Percentiles rank a stretch among this genome's conserved stretches.
These are phyloP conservation scores for Fusarium chlamydosporum DNA, from an alignment of 2,329 filamentous ascomycete species.

Conservation along the genomic window DNA sequence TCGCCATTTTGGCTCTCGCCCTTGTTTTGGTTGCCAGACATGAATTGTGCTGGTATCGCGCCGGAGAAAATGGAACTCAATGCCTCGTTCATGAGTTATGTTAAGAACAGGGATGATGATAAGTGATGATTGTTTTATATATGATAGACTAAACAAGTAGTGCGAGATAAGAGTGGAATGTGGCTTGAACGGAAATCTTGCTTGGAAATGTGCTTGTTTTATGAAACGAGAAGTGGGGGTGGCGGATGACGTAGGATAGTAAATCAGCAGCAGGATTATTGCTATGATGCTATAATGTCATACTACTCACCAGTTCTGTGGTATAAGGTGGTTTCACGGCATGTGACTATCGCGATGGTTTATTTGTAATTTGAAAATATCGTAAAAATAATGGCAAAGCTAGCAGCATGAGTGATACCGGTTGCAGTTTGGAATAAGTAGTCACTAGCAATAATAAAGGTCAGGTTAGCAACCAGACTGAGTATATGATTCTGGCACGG, in stretches of 20 bases:
- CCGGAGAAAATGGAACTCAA: constrained; percentile 27
- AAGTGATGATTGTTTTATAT: neutral
- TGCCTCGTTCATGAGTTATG: constrained; percentile 28
- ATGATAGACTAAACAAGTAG: neutral
- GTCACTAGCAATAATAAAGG: too few species aligned
- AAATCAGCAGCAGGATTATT: constrained; percentile 5
- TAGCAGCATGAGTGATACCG: too few species aligned
- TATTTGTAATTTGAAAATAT: too few species aligned
- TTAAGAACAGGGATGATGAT: neutral
- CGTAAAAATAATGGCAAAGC: too few species aligned
- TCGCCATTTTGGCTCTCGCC: constrained; percentile 17
- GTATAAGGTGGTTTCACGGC: neutral
- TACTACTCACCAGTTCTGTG: neutral
- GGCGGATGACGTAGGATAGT: constrained; percentile 35
- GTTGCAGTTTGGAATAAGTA: too few species aligned
- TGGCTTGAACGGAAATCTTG: constrained; percentile 22
- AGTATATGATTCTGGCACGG: too few species aligned
- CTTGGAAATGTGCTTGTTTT: constrained; percentile 27
- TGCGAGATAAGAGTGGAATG: constrained; percentile 11
- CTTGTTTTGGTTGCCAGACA: constrained; percentile 21
- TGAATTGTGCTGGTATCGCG: constrained; percentile 32
- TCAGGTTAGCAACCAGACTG: too few species aligned
- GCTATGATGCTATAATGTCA: constrained; percentile 25
- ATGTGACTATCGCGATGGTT: rapidly evolving
- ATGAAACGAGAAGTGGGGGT: constrained; percentile 26